A percentile compares a stretch with the other conserved stretches of the same genome.
phyloP scores from a whole-genome alignment of 2,329 filamentous ascomycete species.

The Arthrobotrys sphaeroides region DNA sequence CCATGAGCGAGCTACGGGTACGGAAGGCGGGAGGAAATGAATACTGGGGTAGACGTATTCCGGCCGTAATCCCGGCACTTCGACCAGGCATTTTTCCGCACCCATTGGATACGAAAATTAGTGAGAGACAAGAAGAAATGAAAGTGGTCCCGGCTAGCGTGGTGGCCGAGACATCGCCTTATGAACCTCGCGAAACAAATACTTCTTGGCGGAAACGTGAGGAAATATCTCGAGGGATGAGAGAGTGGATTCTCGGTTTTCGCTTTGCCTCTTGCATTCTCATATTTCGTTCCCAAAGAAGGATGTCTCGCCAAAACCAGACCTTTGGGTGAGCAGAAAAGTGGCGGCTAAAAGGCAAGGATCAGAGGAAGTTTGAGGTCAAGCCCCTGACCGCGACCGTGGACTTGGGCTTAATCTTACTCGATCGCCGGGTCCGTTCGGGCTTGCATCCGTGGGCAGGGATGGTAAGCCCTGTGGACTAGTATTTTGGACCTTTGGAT shows the following conservation, averaged over 20 bases:
- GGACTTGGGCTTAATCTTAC: constrained; percentile 53
- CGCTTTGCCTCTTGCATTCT: constrained; percentile 12
- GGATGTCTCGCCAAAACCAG: constrained; percentile 40
- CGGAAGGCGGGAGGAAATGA: constrained; percentile 42
- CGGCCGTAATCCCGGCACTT: constrained; percentile 11
- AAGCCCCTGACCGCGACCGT: constrained; percentile 53
- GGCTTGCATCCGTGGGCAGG: constrained; percentile 53
- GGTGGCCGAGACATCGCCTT: constrained; percentile 29
- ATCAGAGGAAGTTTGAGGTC: constrained; percentile 18
- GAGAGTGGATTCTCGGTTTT: constrained; percentile 23
- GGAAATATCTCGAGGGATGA: constrained; percentile 31
- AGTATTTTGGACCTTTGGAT: constrained; percentile 13
- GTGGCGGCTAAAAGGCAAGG: constrained; percentile 47
- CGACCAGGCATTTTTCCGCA: constrained; percentile 19
- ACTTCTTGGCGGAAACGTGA: constrained; percentile 36
- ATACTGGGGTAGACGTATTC: constrained; percentile 12
- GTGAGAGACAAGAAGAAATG: constrained; percentile 38
- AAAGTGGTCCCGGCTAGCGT: constrained; percentile 21
- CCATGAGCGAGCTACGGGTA: constrained; percentile 21
- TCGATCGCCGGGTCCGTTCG: constrained; percentile 52
- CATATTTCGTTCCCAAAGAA: neutral
- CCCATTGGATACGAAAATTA: constrained; percentile 9
- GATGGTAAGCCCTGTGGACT: constrained; percentile 24
- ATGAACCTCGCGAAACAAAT: constrained; percentile 32
- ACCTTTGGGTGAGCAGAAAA: constrained; percentile 18